A percentile compares a stretch with the other conserved stretches of the same genome.
These are phyloP conservation scores for Saccharum hybrid DNA, from an alignment of 202 grass and related monocot genomes.

Conservation along the genomic window DNA sequence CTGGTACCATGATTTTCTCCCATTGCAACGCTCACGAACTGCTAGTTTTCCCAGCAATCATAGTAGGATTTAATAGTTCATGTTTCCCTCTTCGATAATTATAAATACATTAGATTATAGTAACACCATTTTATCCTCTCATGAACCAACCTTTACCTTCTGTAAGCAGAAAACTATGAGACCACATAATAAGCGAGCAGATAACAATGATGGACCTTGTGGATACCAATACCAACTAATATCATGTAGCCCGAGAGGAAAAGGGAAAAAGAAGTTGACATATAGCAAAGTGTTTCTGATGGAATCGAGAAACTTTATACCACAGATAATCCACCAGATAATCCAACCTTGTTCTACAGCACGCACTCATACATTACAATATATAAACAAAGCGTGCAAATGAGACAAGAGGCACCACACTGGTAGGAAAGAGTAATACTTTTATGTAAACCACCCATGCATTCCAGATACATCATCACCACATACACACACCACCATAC, in stretches of 20 bases:
- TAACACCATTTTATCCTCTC: background rate
- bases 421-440: conserved; percentile 37
- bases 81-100: background rate
- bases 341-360: conserved; percentile 38
- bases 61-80: too few relatives aligned
- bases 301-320: conserved; percentile 9
- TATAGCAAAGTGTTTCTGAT: background rate
- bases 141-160: background rate
- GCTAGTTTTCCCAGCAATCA: too few relatives aligned
- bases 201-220: background rate
- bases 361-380: conserved; percentile 33
- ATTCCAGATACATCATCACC: conserved; percentile 41
- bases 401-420: conserved; percentile 3
- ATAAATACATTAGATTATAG: background rate
- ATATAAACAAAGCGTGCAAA: conserved; percentile 33
- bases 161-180: background rate
- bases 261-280: background rate
- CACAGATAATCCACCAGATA: background rate
- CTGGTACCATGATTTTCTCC: too few relatives aligned
- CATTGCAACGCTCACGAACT: too few relatives aligned
- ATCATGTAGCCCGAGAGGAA: background rate
- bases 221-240: background rate
- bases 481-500: conserved; percentile 45
- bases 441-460: conserved; percentile 37
- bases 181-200: background rate